Conservation (phyloP, 345 rosid species). For the Firmiana major region DNA sequence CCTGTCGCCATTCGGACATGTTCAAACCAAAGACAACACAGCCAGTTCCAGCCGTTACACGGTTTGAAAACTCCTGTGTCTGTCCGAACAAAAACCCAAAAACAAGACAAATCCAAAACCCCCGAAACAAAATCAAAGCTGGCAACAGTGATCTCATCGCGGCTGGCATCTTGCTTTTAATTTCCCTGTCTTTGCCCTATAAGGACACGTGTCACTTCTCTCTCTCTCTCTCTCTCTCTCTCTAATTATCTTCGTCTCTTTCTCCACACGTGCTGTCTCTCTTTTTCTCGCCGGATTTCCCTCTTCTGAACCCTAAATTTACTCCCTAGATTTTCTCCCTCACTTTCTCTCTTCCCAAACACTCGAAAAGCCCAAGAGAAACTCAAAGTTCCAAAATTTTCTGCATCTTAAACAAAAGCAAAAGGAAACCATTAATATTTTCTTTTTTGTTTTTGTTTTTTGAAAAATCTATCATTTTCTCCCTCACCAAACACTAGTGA, state of each 20-base stretch:
- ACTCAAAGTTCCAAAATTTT: no score
- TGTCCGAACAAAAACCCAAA: background rate
- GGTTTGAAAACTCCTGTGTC: background rate
- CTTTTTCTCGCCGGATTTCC: conserved; percentile 32
- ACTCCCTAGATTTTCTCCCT: background rate
- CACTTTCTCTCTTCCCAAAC: background rate
- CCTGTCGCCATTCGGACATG: background rate
- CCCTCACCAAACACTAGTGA: background rate
- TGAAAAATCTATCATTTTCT: background rate
- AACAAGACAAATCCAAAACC: background rate
- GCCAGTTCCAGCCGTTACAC: background rate
- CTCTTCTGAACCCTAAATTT: conserved; percentile 19
- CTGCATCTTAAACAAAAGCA: background rate
- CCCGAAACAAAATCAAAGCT: background rate
- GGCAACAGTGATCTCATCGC: background rate
- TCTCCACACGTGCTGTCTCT: conserved; percentile 14
- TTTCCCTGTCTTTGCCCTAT: background rate
- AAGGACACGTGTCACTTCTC: conserved; percentile 4
- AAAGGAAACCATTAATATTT: conserved; percentile 14
- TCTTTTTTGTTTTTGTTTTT: background rate
- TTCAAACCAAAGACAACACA: background rate
- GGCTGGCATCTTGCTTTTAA: background rate
- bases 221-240: no score
- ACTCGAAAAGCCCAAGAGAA: background rate
- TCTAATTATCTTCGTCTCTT: background rate